Percentiles rank a stretch among this genome's conserved stretches.
These are phyloP conservation scores for Coprinellus micaceus DNA, from an alignment of 768 basidiomycete species.

Conservation along the genomic window DNA sequence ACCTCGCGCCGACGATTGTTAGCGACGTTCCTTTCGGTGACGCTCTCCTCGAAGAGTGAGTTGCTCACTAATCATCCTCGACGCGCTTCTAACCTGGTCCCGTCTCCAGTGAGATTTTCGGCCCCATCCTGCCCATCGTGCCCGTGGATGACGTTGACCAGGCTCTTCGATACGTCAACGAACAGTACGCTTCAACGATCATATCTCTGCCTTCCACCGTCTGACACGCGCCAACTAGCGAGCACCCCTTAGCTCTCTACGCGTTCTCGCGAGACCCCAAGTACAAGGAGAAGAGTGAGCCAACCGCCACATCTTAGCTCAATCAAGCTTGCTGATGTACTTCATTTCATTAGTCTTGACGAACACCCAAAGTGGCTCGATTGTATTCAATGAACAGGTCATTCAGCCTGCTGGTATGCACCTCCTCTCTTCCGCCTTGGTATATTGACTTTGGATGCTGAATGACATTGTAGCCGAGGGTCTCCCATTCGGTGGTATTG, in stretches of 20 bases:
- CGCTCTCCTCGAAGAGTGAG: slow-evolving; percentile 73
- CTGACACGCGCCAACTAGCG: slow-evolving; percentile 34
- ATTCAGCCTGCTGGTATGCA: slow-evolving; percentile 56
- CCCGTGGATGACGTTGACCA: slow-evolving; percentile 67
- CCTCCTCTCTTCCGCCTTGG: neutral
- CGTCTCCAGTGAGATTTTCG: slow-evolving; percentile 89
- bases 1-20: slow-evolving; percentile 73
- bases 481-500: slow-evolving; percentile 73
- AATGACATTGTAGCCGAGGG: slow-evolving; percentile 41
- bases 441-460: neutral
- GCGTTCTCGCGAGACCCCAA: slow-evolving; percentile 62
- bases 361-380: slow-evolving; percentile 69
- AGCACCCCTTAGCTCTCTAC: slow-evolving; percentile 74
- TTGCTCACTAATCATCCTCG: too few species aligned
- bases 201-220: neutral
- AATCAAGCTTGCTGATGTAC: neutral
- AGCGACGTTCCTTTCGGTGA: slow-evolving; percentile 59
- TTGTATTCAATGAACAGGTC: slow-evolving; percentile 65
- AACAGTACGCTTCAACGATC: slow-evolving; percentile 41
- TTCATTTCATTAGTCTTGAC: slow-evolving; percentile 47
- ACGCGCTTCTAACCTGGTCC: too few species aligned
- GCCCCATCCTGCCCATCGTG: slow-evolving; percentile 74
- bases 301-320: neutral
- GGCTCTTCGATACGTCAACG: slow-evolving; percentile 66
- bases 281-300: slow-evolving; percentile 59